Conservation (phyloP, 805 yeast species). For the Grigorovia jiainica region DNA sequence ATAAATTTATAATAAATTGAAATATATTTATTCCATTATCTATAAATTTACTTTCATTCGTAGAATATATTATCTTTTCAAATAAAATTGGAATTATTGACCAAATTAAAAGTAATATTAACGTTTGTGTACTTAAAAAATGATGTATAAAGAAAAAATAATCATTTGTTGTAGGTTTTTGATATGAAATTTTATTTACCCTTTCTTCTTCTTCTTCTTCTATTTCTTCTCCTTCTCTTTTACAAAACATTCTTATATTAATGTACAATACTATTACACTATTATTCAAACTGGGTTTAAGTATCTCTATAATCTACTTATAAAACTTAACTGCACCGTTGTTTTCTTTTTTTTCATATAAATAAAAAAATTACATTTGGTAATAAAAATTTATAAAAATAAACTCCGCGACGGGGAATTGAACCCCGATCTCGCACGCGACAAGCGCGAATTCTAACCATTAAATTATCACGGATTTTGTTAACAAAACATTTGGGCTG, state of each 20-base stretch:
- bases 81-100: conserved; percentile 46
- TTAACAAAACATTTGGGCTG: no score
- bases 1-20: conserved; percentile 4
- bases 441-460: neutral
- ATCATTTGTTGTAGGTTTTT: conserved; percentile 33
- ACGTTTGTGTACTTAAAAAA: conserved; percentile 50
- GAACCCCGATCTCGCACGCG: neutral
- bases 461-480: neutral
- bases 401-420: neutral
- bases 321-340: no score
- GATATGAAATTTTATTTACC: neutral
- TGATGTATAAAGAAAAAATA: conserved; percentile 83
- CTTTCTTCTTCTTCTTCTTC: conserved; percentile 8
- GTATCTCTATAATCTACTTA: no score
- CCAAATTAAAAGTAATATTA: conserved; percentile 61
- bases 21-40: conserved; percentile 4
- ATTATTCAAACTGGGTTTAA: no score
- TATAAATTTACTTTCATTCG: no score
- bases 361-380: no score
- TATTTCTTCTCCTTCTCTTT: neutral
- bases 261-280: neutral
- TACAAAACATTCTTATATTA: neutral
- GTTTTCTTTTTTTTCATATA: no score
- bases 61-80: neutral
- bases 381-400: no score